Evolutionary conservation across 73 alveolate genomes (phyloP), one percentile per base, ranked within the genome.

Genomic region (Paramecium tetraurelia): DNA sequence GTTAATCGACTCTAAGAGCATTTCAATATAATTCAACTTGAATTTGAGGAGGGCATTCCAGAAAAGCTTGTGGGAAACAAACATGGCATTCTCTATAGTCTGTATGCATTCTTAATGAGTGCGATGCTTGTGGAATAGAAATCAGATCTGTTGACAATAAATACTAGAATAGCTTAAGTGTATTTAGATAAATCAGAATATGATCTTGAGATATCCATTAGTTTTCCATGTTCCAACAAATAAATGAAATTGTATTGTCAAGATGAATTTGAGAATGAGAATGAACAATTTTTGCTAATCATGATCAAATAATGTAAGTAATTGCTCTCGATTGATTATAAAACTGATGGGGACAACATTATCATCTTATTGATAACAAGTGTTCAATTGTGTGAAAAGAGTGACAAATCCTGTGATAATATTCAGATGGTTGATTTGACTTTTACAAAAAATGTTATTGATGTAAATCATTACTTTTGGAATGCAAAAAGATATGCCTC

Each of bases 321-420:
- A 16, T 72, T 38, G 12, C 9, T 43, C 2, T 29, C 24, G 6
- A 40, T 72, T 35, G 59, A 72, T 29, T 72, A 36, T 72, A 72
- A 33, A 36, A 35, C 86, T 35, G 86, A 72, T 72, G 86, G 86
- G 1, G 86, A 72, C 16, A 72, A 36, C 18, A 72, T 72, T 11
- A 21, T 72, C 3, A 72, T 72, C 9, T 72, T 36, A 36, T 12
- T 36, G 8, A 72, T 43, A 3, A 63, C 84, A 14, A 63, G 31
- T 6, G 84, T 63, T 27, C 10, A 27, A 31, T 63, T 27, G 21
- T 12, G 59, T 72, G 20, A 18, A 11, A 16, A 27, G 22, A 21
- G 59, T 35, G 46, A 72, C 40, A 72, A 40, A 29, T 40, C 59
- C 0, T 68, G 84, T 16, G 86, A 72, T 4, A 72, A 72, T 72